These are phyloP conservation scores for Phytopythium sindhum DNA, from an alignment of 352 stramenopile species.

Conservation along the genomic window DNA sequence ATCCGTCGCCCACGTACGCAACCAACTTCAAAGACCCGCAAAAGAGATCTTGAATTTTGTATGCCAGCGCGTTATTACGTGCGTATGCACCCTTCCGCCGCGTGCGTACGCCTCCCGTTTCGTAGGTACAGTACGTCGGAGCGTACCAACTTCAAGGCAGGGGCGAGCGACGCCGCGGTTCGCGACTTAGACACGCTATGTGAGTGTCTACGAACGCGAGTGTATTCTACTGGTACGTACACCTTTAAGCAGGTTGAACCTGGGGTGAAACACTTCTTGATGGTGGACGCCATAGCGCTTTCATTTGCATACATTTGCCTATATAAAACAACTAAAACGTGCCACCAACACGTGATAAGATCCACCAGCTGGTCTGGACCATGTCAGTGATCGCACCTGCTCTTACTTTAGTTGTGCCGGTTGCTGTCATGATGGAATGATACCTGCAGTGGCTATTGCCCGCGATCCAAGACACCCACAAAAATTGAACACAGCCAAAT, in stretches of 20 bases:
- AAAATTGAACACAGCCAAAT: background rate
- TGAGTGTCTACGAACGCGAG: no score
- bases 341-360: no score
- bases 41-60: conserved; percentile 1
- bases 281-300: no score
- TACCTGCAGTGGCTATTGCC: background rate
- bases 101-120: background rate
- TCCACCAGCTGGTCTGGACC: background rate
- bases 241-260: background rate
- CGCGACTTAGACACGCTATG: no score
- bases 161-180: no score
- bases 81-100: no score
- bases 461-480: background rate
- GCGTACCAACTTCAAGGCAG: background rate
- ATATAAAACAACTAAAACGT: background rate
- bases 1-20: background rate
- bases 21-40: conserved; percentile 1
- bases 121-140: no score
- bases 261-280: background rate
- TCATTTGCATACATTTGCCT: background rate
- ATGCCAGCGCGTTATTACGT: background rate
- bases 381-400: background rate
- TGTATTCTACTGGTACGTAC: background rate
- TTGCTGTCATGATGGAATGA: background rate
- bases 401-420: background rate